These are phyloP conservation scores for Dimargaris cristalligena DNA, from an alignment of 192 early-diverging fungal genomes.

Conservation along the genomic window DNA sequence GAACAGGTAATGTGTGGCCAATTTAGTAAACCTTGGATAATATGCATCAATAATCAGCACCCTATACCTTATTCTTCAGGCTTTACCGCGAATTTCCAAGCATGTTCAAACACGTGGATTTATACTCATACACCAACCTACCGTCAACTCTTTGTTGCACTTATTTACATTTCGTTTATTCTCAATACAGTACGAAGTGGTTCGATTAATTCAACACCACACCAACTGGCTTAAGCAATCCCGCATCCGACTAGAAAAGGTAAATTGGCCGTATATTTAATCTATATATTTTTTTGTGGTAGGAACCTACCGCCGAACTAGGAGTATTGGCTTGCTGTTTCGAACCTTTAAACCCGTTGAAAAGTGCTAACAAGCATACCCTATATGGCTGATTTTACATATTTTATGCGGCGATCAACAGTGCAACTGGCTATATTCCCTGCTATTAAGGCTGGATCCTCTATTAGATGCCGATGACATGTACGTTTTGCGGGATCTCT, in stretches of 20 bases:
- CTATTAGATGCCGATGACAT: constrained; percentile 2
- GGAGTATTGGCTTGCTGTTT: not conserved
- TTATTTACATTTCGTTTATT: not conserved
- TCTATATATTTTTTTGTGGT: not conserved
- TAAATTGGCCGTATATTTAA: not conserved
- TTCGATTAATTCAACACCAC: not conserved
- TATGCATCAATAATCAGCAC: no score
- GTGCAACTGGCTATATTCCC: constrained; percentile 1
- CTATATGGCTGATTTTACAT: not conserved
- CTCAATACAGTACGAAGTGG: not conserved
- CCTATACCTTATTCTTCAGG: no score
- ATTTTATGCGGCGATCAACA: not conserved
- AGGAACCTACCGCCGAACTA: not conserved
- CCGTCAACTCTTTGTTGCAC: not conserved
- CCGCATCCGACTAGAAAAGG: not conserved
- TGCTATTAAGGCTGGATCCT: not conserved
- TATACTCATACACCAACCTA: not conserved
- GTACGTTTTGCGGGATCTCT: not conserved
- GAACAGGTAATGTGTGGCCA: no score
- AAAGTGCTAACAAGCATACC: not conserved
- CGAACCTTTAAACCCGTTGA: not conserved
- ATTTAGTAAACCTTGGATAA: no score
- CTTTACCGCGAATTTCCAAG: no score
- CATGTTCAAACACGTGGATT: not conserved
- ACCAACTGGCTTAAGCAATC: not conserved